These are phyloP conservation scores for Ensete glaucum DNA, from an alignment of 176 grass and related monocot genomes.

Conservation along the genomic window DNA sequence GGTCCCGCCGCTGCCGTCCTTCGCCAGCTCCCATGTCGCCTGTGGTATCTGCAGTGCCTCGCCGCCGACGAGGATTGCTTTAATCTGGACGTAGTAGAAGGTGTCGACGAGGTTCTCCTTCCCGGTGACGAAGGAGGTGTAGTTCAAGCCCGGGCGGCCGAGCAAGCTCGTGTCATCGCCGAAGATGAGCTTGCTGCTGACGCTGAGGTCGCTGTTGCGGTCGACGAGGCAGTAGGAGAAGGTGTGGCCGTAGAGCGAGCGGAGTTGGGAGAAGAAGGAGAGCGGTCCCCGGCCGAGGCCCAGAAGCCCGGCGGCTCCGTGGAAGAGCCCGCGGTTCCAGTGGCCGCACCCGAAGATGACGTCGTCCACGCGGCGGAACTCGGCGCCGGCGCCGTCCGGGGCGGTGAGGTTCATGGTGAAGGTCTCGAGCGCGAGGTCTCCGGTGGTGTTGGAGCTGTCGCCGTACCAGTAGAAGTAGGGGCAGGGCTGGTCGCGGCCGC, in stretches of 20 bases:
- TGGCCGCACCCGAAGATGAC: conserved; percentile 87
- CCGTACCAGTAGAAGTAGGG: conserved; percentile 98
- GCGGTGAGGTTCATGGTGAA: conserved; percentile 86
- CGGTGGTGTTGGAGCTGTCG: conserved; percentile 87
- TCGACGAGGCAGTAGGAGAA: conserved; percentile 99
- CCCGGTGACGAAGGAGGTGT: conserved; percentile 55
- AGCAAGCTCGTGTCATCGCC: conserved; percentile 44
- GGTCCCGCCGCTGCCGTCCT: conserved; percentile 64
- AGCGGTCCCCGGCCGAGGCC: conserved; percentile 83
- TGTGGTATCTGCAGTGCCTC: conserved; percentile 34
- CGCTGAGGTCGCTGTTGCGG: conserved; percentile 57
- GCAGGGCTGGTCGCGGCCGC: conserved; percentile 33
- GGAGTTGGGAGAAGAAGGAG: conserved; percentile 85
- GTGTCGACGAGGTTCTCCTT: conserved; percentile 30
- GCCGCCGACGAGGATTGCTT: conserved; percentile 44
- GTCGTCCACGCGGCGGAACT: conserved; percentile 47
- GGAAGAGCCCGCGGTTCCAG: conserved; percentile 88
- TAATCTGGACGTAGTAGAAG: conserved; percentile 84
- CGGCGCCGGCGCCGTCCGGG: conserved; percentile 4
- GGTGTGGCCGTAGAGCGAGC: conserved; percentile 56
- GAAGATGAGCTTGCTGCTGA: conserved; percentile 75
- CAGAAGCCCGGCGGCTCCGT: conserved; percentile 70
- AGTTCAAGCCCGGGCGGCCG: conserved; percentile 45
- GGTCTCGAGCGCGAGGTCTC: conserved; percentile 73
- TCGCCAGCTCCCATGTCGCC: conserved; percentile 25